phyloP scores from a whole-genome alignment of 768 basidiomycete species.

The Megacollybia marginata region DNA sequence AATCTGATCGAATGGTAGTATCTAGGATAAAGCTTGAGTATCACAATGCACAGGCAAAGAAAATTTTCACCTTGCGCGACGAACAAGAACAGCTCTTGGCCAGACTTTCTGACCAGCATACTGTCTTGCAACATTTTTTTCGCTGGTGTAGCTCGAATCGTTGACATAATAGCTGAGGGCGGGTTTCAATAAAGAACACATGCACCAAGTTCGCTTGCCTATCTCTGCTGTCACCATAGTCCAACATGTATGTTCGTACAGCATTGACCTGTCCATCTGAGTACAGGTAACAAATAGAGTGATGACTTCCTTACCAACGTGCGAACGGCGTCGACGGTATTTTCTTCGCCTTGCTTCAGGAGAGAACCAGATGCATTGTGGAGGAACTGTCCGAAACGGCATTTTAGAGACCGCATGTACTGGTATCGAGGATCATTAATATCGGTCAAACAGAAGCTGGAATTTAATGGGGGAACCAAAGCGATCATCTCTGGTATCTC shows the following conservation, averaged over 20 bases:
- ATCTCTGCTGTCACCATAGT: slow-evolving; percentile 69
- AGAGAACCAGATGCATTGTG: slow-evolving; percentile 64
- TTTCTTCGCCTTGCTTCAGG: slow-evolving; percentile 69
- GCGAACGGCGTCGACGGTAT: slow-evolving; percentile 75
- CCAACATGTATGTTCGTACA: slow-evolving; percentile 64
- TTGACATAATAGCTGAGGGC: slow-evolving; percentile 46
- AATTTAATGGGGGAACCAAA: slow-evolving; percentile 47
- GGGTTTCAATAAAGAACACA: not conserved
- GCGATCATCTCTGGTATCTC: slow-evolving; percentile 78
- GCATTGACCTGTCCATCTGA: slow-evolving; percentile 43
- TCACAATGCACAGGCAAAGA: slow-evolving; percentile 1
- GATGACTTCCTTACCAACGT: slow-evolving; percentile 41
- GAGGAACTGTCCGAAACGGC: slow-evolving; percentile 61
- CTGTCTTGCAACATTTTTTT: slow-evolving; percentile 58
- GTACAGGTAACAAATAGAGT: not conserved
- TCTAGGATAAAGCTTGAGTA: slow-evolving; percentile 21
- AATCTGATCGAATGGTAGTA: slow-evolving; percentile 61
- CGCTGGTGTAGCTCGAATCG: slow-evolving; percentile 48
- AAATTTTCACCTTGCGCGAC: slow-evolving; percentile 49
- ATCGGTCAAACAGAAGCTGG: slow-evolving; percentile 65
- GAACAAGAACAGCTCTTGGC: slow-evolving; percentile 66
- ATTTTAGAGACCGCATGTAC: slow-evolving; percentile 48
- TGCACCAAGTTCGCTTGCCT: slow-evolving; percentile 16
- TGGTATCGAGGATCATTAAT: slow-evolving; percentile 56
- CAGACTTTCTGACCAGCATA: slow-evolving; percentile 68